These are phyloP conservation scores for Auricularia sp. DNA, from an alignment of 768 basidiomycete species.

Conservation along the genomic window DNA sequence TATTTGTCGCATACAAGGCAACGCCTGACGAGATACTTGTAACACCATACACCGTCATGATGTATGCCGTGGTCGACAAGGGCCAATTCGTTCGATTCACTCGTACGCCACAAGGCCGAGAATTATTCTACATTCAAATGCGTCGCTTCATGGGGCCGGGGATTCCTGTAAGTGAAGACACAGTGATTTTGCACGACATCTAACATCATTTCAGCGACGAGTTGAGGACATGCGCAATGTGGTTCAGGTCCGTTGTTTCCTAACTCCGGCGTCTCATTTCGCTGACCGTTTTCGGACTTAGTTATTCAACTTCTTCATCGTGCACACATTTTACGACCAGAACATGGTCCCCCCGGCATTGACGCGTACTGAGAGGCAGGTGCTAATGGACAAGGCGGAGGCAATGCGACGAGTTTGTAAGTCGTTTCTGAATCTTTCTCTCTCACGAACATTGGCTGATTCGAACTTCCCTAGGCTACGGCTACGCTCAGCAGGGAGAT, in stretches of 20 bases:
- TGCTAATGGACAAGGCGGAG: not conserved
- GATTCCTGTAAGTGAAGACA: not conserved
- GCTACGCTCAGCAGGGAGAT: not conserved
- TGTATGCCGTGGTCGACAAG: not conserved
- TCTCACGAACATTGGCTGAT: not conserved
- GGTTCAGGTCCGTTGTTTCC: not conserved
- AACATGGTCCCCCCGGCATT: not conserved
- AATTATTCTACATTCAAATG: not conserved
- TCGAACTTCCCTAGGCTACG: not conserved
- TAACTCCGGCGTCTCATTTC: too few relatives aligned
- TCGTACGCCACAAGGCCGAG: not conserved
- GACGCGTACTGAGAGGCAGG: not conserved
- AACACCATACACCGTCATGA: not conserved
- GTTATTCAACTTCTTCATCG: not conserved
- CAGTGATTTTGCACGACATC: not conserved
- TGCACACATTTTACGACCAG: not conserved
- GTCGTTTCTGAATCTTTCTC: not conserved
- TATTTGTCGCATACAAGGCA: not conserved
- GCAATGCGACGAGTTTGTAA: not conserved
- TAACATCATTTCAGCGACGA: not conserved
- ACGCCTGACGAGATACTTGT: not conserved
- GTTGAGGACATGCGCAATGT: not conserved
- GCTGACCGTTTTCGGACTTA: not conserved
- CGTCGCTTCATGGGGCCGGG: not conserved
- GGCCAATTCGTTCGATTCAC: not conserved